Base-by-base conservation (phyloP, 2,329 filamentous ascomycete genomes). In the Arthrobotrys iridis region DNA sequence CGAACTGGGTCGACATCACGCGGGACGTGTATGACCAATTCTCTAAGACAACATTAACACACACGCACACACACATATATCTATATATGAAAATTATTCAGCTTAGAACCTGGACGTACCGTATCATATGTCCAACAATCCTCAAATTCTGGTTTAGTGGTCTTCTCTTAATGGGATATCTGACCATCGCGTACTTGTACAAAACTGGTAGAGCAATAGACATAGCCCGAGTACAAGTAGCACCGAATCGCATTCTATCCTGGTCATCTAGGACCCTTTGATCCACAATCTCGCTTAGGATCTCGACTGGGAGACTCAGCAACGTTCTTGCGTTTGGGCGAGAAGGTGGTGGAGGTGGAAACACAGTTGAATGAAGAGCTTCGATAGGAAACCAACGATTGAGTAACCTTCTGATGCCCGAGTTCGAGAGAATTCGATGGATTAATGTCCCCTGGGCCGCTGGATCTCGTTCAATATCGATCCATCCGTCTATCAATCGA, bases 21-120 rank as follows among this genome's bases (percentile, higher is more conserved):
- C 1, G 63, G 71, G 8, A 75, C n/a, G 22, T 75, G 63, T 10
- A 75, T 75, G 13, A 75, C 48, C 37, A 75, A 52, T 20, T 75
- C 63, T 28, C 71, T 75, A 41, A 2, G 33, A 11, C 2, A 18
- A 8, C n/a, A n/a, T n/a, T n/a, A n/a, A n/a, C n/a, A n/a, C n/a
- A n/a, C n/a, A n/a, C n/a, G n/a, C n/a, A n/a, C n/a, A n/a, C n/a
- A n/a, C n/a, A n/a, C n/a, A n/a, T n/a, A 35, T 30, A n/a, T 35
- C n/a, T 33, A 20, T 40, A 15, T 20, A 40, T 40, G 37, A 35
- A 37, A 22, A 5, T 20, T n/a, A 3, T 8, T 40, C 10, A 28
- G 26, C 63, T 75, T 64, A n/a, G n/a, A n/a, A n/a, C n/a, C n/a
- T n/a, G n/a, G n/a, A n/a, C n/a, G n/a, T n/a, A 75, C 71, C 58